Conservation (phyloP, 768 basidiomycete genomes). For the Gelatoporia subvermispora region DNA sequence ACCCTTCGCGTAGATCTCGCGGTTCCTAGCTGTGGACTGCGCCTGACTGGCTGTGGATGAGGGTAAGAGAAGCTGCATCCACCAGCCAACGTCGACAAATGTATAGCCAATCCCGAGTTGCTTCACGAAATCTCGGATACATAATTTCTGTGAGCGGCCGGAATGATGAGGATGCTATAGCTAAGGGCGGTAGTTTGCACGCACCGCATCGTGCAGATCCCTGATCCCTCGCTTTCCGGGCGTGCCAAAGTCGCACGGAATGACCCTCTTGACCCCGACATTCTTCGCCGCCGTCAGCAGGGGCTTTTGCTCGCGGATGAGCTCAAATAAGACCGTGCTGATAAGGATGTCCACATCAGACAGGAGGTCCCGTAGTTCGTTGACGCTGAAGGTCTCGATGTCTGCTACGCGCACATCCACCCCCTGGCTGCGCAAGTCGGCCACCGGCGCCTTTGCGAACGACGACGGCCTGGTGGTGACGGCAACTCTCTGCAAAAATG, state of each 20-base stretch:
- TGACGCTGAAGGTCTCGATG: slow-evolving; percentile 2
- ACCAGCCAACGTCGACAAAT: slow-evolving; percentile 29
- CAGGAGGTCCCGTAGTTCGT: slow-evolving; percentile 10
- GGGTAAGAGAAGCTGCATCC: slow-evolving; percentile 22
- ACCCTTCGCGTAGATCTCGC: slow-evolving; percentile 15
- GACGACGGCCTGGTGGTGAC: slow-evolving; percentile 11
- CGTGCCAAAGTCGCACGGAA: slow-evolving; percentile 24
- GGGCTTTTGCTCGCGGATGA: slow-evolving; percentile 9
- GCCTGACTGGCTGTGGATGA: background rate
- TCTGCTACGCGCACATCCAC: slow-evolving; percentile 7
- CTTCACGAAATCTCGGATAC: slow-evolving; percentile 21
- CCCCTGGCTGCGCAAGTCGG: background rate
- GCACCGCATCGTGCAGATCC: slow-evolving; percentile 6
- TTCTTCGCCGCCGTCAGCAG: slow-evolving; percentile 15
- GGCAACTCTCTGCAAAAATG: slow-evolving; percentile 8
- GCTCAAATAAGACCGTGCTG: slow-evolving; percentile 4
- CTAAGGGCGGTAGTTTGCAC: background rate
- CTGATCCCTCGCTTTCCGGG: slow-evolving; percentile 9
- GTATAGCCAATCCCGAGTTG: slow-evolving; percentile 22
- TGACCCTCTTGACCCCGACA: slow-evolving; percentile 17
- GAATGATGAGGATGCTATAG: background rate
- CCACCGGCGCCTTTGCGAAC: slow-evolving; percentile 10
- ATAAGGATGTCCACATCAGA: slow-evolving; percentile 15
- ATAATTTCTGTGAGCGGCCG: slow-evolving; percentile 25
- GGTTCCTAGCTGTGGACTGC: background rate